Conservation (phyloP, 768 basidiomycete species). For the Gelatoporia subvermispora region DNA sequence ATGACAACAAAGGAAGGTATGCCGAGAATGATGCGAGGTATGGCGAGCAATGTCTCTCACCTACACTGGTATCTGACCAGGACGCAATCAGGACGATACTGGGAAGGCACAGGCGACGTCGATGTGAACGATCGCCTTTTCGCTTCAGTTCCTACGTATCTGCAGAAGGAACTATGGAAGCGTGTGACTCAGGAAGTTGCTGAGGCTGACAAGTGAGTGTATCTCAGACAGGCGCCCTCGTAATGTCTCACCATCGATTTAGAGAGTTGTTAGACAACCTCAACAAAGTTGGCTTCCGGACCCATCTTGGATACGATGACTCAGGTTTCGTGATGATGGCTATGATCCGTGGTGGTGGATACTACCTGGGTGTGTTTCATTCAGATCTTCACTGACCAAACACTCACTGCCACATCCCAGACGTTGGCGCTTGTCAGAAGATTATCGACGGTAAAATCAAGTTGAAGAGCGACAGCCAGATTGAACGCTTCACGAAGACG, state of each 20-base stretch:
- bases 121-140: slow-evolving; percentile 53
- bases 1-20: slow-evolving; percentile 36
- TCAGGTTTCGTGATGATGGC: slow-evolving; percentile 47
- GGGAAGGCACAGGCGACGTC: slow-evolving; percentile 40
- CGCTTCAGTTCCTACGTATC: slow-evolving; percentile 40
- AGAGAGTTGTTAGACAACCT: slow-evolving; percentile 52
- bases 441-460: slow-evolving; percentile 68
- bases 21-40: slow-evolving; percentile 27
- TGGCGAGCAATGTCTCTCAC: slow-evolving; percentile 1
- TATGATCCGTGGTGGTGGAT: slow-evolving; percentile 51
- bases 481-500: slow-evolving; percentile 31
- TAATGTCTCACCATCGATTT: not conserved
- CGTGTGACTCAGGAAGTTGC: slow-evolving; percentile 30
- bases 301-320: slow-evolving; percentile 45
- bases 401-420: slow-evolving; percentile 29
- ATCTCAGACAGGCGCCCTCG: not conserved
- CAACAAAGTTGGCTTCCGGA: slow-evolving; percentile 51
- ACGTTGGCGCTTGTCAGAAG: slow-evolving; percentile 54
- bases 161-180: slow-evolving; percentile 26
- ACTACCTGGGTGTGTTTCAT: slow-evolving; percentile 51
- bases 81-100: slow-evolving; percentile 36
- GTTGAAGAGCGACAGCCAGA: slow-evolving; percentile 49
- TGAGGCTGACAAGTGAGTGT: slow-evolving; percentile 22
- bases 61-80: not conserved
- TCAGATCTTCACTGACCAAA: not conserved